Base-by-base conservation (phyloP, 805 yeast species). In the Cyberlindnera mrakii region DNA sequence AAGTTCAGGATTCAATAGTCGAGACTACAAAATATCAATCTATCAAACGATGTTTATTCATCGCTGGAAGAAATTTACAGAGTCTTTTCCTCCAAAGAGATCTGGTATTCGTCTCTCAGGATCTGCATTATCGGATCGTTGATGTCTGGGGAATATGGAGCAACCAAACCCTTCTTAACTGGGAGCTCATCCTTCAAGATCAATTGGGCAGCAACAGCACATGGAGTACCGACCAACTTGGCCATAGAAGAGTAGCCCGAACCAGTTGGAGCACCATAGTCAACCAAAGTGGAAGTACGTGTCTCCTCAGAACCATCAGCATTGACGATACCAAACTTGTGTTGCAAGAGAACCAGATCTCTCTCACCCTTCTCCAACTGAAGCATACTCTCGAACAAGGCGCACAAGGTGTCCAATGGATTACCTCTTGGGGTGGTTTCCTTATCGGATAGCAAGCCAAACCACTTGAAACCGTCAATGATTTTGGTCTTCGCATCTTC, bases 201-300 rank as follows among this genome's bases (percentile, higher is more conserved):
- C 67, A 85, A 83, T 70, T 80, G 79, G 46, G 85, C 75, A 27
- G 98, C 99, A 64, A 93, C 95, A 43, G 96, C 96, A 71, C 96
- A 91, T 54, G 99, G 99, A 51, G 89, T 91, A 73, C 99, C 99
- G 43, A 93, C 99, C 52, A 87, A 78, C 65, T 91, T 90, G 54
- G 99, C 99, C 99, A 93, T 93, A 30, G 98, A 90, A 33, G 96
- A 84, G 81, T 91, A 93, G 43, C 93, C 91, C 48, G 90, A 88
- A 43, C 74, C 72, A 49, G 77, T 71, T 57, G 84, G 84, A 54
- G 77, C 81, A 72, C 99, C 99, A 68, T 86, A 87, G 67, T 89
- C 96, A 31, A 90, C 91, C 62, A 93, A 74, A 47, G 99, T 93
- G 17, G 97, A 85, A 45, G 98, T 90, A 77, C 98, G 89, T 50